Percentiles rank a stretch among this genome's conserved stretches.
phyloP scores from a whole-genome alignment of 768 basidiomycete genomes.

The Boletales sp. region DNA sequence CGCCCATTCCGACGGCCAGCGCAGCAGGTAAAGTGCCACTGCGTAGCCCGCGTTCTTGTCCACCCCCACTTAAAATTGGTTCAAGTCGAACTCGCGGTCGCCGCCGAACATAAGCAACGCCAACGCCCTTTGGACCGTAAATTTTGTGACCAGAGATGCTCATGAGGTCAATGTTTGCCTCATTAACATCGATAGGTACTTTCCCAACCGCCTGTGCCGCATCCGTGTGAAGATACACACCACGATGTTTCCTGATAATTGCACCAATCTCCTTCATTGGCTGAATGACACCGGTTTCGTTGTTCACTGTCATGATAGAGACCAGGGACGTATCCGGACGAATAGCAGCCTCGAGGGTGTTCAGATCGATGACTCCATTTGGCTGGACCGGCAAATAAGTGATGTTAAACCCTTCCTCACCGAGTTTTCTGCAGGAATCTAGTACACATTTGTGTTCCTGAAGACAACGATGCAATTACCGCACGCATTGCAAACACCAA shows the following conservation, averaged over 20 bases:
- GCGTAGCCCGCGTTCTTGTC: slow-evolving; percentile 92
- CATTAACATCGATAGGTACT: slow-evolving; percentile 89
- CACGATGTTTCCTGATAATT: slow-evolving; percentile 80
- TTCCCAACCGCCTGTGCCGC: slow-evolving; percentile 95
- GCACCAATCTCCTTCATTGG: slow-evolving; percentile 94
- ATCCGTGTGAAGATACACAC: slow-evolving; percentile 95
- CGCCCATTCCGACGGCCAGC: slow-evolving; percentile 89
- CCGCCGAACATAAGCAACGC: slow-evolving; percentile 90
- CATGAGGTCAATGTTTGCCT: slow-evolving; percentile 92
- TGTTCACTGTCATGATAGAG: slow-evolving; percentile 98
- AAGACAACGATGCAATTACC: slow-evolving; percentile 4
- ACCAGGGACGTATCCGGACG: slow-evolving; percentile 92
- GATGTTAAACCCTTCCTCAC: slow-evolving; percentile 95
- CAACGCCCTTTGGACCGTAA: slow-evolving; percentile 96
- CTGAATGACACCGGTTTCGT: slow-evolving; percentile 98
- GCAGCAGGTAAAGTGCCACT: slow-evolving; percentile 92
- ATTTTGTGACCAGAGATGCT: slow-evolving; percentile 97
- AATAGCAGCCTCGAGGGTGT: slow-evolving; percentile 80
- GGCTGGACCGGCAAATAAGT: slow-evolving; percentile 94
- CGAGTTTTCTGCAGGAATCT: slow-evolving; percentile 93
- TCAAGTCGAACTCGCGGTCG: slow-evolving; percentile 91
- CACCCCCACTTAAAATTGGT: slow-evolving; percentile 92
- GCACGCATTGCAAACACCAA: not conserved
- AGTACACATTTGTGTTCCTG: slow-evolving; percentile 99
- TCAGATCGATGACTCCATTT: slow-evolving; percentile 79